Evolutionary conservation across 208 protist species (phyloP).

Genomic region (Kentomonas sorsogonicus): DNA sequence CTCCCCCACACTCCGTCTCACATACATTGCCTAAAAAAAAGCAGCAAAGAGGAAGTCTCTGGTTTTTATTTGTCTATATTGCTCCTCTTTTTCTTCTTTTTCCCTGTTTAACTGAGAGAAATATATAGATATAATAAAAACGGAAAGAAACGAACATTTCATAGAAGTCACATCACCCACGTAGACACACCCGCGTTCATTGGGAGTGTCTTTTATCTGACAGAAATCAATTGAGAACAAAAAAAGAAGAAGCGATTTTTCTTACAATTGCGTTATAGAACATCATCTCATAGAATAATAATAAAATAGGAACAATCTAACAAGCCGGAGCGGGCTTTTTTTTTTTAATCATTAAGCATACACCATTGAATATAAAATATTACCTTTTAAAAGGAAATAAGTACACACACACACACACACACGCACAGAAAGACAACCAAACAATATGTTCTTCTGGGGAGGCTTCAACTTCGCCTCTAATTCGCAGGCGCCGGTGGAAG

Average conservation of each 20-base stretch:
- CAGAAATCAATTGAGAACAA: conserved; percentile 1
- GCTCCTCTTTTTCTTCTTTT: conserved; percentile 8
- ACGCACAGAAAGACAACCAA: conserved; percentile 5
- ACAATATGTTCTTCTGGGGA: conserved; percentile 82
- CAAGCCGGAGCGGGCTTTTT: too few relatives aligned
- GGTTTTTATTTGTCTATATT: conserved; percentile 8
- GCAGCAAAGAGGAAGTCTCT: too few relatives aligned
- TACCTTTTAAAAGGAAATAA: background rate
- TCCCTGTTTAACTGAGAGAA: background rate
- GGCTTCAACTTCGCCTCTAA: conserved; percentile 74
- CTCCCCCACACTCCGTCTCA: too few relatives aligned
- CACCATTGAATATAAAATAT: background rate
- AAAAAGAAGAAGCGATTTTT: conserved; percentile 4
- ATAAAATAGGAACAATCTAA: too few relatives aligned
- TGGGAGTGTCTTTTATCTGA: background rate
- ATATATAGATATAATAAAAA: conserved; percentile 3
- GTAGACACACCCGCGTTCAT: too few relatives aligned
- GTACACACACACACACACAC: conserved; percentile 17
- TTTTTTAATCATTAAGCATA: background rate
- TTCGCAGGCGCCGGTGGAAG: conserved; percentile 30
- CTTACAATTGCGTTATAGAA: background rate
- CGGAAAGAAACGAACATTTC: background rate
- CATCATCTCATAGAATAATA: too few relatives aligned
- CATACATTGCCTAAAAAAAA: too few relatives aligned
- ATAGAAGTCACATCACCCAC: conserved; percentile 1